A percentile compares a stretch with the other conserved stretches of the same genome.
phyloP scores from a whole-genome alignment of 495 filamentous ascomycete genomes.

The Neurospora cerealis region DNA sequence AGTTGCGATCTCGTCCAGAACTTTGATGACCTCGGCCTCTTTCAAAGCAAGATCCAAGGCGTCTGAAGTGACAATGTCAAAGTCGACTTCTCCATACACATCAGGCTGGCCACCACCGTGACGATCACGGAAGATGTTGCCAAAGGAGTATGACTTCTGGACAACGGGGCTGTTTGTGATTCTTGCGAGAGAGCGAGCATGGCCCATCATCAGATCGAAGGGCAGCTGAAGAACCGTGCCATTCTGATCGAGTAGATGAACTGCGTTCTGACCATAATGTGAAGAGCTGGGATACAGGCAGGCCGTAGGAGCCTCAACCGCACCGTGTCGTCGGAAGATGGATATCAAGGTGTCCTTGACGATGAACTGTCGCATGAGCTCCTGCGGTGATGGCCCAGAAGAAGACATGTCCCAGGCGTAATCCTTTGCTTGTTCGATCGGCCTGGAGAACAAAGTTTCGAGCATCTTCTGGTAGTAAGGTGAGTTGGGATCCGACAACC shows the following conservation, averaged over 20 bases:
- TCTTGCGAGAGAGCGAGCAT: constrained; percentile 76
- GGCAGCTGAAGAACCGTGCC: constrained; percentile 84
- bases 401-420: constrained; percentile 74
- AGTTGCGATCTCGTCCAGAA: constrained; percentile 81
- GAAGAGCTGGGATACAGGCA: constrained; percentile 71
- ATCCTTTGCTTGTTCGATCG: constrained; percentile 66
- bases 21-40: constrained; percentile 91
- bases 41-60: constrained; percentile 76
- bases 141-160: constrained; percentile 79
- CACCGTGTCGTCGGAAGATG: constrained; percentile 87
- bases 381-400: constrained; percentile 41
- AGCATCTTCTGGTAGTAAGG: constrained; percentile 88
- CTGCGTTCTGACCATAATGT: constrained; percentile 56
- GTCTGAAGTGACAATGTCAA: constrained; percentile 79
- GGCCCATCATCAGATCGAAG: constrained; percentile 81
- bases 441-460: constrained; percentile 64
- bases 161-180: constrained; percentile 46
- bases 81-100: constrained; percentile 83
- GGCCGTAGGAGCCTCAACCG: constrained; percentile 67
- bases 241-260: constrained; percentile 69
- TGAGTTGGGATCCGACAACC: constrained; percentile 69
- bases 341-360: constrained; percentile 65
- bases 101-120: constrained; percentile 67
- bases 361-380: constrained; percentile 59
- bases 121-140: constrained; percentile 73